phyloP scores from a whole-genome alignment of 805 yeast genomes.

The Candida peoriensis region DNA sequence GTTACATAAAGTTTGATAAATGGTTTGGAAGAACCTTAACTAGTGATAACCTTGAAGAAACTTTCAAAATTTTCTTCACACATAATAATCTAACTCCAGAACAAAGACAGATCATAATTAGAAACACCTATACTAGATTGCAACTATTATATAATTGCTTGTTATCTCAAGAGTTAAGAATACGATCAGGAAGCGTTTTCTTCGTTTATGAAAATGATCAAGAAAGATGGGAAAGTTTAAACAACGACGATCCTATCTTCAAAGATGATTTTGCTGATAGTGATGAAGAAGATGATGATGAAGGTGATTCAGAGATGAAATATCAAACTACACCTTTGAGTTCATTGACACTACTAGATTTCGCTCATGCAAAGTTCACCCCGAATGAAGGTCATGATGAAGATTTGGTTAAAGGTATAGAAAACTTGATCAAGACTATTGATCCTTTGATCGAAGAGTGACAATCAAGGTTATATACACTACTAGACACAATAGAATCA shows the following conservation, averaged over 20 bases:
- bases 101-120: constrained; percentile 34
- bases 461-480: background rate
- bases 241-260: constrained; percentile 36
- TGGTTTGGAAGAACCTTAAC: constrained; percentile 62
- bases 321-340: constrained; percentile 39
- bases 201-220: constrained; percentile 69
- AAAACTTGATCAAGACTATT: constrained; percentile 46
- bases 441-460: constrained; percentile 19
- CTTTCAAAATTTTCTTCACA: constrained; percentile 42
- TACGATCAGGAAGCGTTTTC: constrained; percentile 69
- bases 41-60: constrained; percentile 35
- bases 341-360: constrained; percentile 69
- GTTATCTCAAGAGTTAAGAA: constrained; percentile 53
- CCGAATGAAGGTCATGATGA: constrained; percentile 69
- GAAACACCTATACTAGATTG: constrained; percentile 51
- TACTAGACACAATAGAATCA: too few relatives aligned
- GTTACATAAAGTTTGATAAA: constrained; percentile 55
- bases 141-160: constrained; percentile 64
- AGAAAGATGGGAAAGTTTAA: constrained; percentile 42
- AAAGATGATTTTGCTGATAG: constrained; percentile 29
- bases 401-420: constrained; percentile 65
- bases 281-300: constrained; percentile 28
- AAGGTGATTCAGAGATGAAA: constrained; percentile 23
- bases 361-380: constrained; percentile 74
- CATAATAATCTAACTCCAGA: constrained; percentile 27